phyloP scores from a whole-genome alignment of 2,329 filamentous ascomycete genomes.

The Verticillium alfalfae region DNA sequence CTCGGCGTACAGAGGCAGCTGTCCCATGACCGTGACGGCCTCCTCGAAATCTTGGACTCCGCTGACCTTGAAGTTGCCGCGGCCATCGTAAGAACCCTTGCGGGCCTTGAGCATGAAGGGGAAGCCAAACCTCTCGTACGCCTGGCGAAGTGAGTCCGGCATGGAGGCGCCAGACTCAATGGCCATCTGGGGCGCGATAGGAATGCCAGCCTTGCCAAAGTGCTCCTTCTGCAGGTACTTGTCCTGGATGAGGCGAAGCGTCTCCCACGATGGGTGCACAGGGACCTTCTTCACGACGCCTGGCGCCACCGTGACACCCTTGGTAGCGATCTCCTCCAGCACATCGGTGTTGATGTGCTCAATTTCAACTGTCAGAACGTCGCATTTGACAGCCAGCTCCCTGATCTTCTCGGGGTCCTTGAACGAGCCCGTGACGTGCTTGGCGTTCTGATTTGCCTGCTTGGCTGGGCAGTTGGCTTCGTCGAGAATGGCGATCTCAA shows the following conservation, averaged over 20 bases:
- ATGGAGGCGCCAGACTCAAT: conserved; percentile 52
- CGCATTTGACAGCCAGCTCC: conserved; percentile 68
- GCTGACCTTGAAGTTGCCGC: conserved; percentile 55
- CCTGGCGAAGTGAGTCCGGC: conserved; percentile 54
- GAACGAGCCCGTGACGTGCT: conserved; percentile 82
- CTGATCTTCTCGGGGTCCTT: conserved; percentile 75
- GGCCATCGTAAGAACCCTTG: conserved; percentile 89
- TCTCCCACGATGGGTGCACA: conserved; percentile 79
- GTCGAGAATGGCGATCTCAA: conserved; percentile 76
- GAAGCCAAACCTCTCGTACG: conserved; percentile 63
- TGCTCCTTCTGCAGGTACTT: conserved; percentile 89
- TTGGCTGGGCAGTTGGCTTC: conserved; percentile 73
- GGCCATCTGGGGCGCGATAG: conserved; percentile 65
- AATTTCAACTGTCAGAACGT: conserved; percentile 88
- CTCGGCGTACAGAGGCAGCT: conserved; percentile 77
- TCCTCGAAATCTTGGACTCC: conserved; percentile 43
- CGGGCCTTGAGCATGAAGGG: conserved; percentile 91
- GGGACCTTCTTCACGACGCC: conserved; percentile 44
- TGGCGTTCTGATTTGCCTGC: conserved; percentile 70
- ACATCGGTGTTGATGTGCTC: conserved; percentile 92
- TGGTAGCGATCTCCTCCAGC: conserved; percentile 72
- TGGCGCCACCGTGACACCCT: conserved; percentile 50
- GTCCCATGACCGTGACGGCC: conserved; percentile 66
- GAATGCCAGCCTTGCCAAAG: conserved; percentile 60
- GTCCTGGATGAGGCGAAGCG: conserved; percentile 84